phyloP scores from a whole-genome alignment of 768 basidiomycete genomes.

The Chlorophyllum brunneum region DNA sequence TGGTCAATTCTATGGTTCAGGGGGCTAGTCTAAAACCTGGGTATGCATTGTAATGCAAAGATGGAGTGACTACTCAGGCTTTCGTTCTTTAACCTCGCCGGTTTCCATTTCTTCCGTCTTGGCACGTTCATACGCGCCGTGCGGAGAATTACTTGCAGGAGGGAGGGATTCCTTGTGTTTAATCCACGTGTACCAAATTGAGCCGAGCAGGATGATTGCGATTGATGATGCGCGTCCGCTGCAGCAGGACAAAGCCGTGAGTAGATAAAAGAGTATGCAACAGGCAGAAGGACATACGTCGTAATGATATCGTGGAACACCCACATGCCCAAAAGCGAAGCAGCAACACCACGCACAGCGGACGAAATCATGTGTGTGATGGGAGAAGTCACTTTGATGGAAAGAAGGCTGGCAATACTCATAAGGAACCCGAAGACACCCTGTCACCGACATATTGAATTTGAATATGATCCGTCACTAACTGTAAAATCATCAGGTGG shows the following conservation, averaged over 20 bases:
- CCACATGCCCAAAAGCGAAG: slow-evolving; percentile 80
- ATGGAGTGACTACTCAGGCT: slow-evolving; percentile 5
- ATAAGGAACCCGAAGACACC: slow-evolving; percentile 90
- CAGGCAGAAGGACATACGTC: slow-evolving; percentile 41
- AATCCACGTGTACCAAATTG: slow-evolving; percentile 84
- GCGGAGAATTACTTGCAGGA: slow-evolving; percentile 17
- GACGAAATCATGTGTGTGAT: slow-evolving; percentile 98
- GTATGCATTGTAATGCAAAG: background rate
- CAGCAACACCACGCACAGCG: slow-evolving; percentile 91
- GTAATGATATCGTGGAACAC: slow-evolving; percentile 81
- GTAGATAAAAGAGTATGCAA: background rate
- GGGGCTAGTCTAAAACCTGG: too few relatives aligned
- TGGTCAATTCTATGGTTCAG: background rate
- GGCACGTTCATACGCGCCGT: slow-evolving; percentile 53
- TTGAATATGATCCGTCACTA: background rate
- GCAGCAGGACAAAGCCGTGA: slow-evolving; percentile 3
- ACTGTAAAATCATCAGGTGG: background rate
- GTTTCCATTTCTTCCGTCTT: slow-evolving; percentile 62
- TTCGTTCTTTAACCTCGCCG: slow-evolving; percentile 25
- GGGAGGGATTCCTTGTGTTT: slow-evolving; percentile 68
- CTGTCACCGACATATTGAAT: slow-evolving; percentile 30
- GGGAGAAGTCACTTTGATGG: slow-evolving; percentile 96
- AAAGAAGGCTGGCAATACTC: slow-evolving; percentile 88
- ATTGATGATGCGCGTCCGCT: slow-evolving; percentile 84
- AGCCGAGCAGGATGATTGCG: slow-evolving; percentile 75